Conservation (phyloP, 73 alveolate species). For the Paramecium octaurelia region DNA sequence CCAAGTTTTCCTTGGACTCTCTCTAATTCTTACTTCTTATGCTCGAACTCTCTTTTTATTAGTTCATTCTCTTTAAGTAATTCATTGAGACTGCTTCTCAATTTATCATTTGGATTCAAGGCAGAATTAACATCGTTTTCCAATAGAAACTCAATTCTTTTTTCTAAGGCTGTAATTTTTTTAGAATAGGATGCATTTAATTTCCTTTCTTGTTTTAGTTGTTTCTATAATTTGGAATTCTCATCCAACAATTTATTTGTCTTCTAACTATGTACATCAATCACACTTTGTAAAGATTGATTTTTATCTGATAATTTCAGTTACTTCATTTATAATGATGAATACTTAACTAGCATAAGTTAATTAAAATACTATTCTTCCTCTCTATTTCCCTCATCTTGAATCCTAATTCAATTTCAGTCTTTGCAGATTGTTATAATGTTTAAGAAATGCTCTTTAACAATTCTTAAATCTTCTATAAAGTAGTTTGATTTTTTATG, state of each 20-base stretch:
- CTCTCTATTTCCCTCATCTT: slow-evolving; percentile 60
- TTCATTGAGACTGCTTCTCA: slow-evolving; percentile 52
- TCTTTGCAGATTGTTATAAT: slow-evolving; percentile 47
- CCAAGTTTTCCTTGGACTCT: slow-evolving; percentile 47
- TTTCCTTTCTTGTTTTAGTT: slow-evolving; percentile 45
- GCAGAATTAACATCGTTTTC: slow-evolving; percentile 58
- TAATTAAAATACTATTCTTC: slow-evolving; percentile 27
- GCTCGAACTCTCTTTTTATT: slow-evolving; percentile 51
- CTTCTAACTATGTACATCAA: slow-evolving; percentile 32
- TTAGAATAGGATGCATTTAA: slow-evolving; percentile 34
- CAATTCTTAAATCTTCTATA: slow-evolving; percentile 31
- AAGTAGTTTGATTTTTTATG: slow-evolving; percentile 27
- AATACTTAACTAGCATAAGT: slow-evolving; percentile 13
- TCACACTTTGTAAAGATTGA: slow-evolving; percentile 45
- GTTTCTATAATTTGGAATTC: slow-evolving; percentile 20
- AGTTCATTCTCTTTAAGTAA: slow-evolving; percentile 52
- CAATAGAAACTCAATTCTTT: slow-evolving; percentile 49
- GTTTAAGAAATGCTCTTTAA: slow-evolving; percentile 37
- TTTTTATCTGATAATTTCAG: slow-evolving; percentile 44
- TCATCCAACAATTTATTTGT: slow-evolving; percentile 47
- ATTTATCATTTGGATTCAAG: slow-evolving; percentile 60
- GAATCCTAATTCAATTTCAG: slow-evolving; percentile 60
- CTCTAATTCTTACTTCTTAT: slow-evolving; percentile 58
- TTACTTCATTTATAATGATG: slow-evolving; percentile 9
- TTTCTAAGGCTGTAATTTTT: slow-evolving; percentile 52